A percentile compares a stretch with the other conserved stretches of the same genome.
Evolutionary conservation across 139 green algal species (phyloP).

Genomic region (Tetradesmus obliquus): DNA sequence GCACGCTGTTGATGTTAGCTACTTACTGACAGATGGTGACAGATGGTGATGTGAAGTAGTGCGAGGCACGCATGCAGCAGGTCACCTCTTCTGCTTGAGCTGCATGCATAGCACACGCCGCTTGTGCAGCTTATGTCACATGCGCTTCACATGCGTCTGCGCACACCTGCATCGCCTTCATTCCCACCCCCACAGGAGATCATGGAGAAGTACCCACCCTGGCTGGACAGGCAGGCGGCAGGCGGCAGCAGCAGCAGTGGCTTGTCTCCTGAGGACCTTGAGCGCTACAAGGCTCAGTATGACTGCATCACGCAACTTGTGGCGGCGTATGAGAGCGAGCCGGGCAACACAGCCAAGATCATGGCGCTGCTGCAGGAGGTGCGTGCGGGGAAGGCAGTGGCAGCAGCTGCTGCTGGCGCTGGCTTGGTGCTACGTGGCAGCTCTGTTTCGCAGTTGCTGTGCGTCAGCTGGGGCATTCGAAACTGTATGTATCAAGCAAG

Average conservation of each 20-base stretch:
- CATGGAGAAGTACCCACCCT: conserved; percentile 80
- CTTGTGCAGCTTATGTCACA: background rate
- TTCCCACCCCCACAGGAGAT: conserved; percentile 73
- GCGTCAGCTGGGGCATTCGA: background rate
- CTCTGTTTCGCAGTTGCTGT: background rate
- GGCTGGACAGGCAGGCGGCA: conserved; percentile 66
- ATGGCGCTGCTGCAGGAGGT: conserved; percentile 85
- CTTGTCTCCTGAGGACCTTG: conserved; percentile 63
- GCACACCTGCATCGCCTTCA: background rate
- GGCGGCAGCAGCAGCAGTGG: conserved; percentile 7
- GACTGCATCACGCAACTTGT: conserved; percentile 74
- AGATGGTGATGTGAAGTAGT: background rate
- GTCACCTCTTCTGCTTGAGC: background rate
- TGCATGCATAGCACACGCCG: background rate
- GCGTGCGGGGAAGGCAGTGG: background rate
- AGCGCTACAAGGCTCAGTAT: conserved; percentile 78
- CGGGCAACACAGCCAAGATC: conserved; percentile 72
- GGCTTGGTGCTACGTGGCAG: background rate
- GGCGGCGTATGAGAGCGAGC: conserved; percentile 76
- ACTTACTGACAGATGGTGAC: background rate
- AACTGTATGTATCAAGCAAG: background rate
- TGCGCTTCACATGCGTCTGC: background rate
- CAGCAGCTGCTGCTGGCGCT: background rate
- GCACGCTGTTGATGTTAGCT: background rate
- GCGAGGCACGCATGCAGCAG: background rate